phyloP scores from a whole-genome alignment of 345 rosid species.

The Camelina sativa region DNA sequence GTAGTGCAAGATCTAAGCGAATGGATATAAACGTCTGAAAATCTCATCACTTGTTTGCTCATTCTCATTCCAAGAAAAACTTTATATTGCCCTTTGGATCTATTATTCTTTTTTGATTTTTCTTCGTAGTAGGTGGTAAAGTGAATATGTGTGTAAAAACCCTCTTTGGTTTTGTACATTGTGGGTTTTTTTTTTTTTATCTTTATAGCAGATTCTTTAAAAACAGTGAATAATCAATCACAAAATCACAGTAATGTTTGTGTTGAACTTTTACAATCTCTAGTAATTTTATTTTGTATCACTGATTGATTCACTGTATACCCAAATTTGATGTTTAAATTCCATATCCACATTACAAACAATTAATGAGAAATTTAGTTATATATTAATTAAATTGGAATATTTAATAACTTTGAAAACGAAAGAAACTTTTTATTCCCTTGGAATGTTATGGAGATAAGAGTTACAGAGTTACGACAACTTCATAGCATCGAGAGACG shows the following conservation, averaged over 20 bases:
- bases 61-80: slow-evolving; percentile 23
- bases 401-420: slow-evolving; percentile 12
- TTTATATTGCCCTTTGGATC: slow-evolving; percentile 18
- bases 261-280: slow-evolving; percentile 3
- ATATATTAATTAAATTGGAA: background rate
- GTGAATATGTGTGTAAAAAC: slow-evolving; percentile 37
- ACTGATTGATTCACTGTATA: no score
- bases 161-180: slow-evolving; percentile 31
- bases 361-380: no score
- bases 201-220: slow-evolving; percentile 32
- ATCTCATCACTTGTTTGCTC: slow-evolving; percentile 1
- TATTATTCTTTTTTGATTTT: slow-evolving; percentile 31
- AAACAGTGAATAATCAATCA: background rate
- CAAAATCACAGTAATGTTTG: background rate
- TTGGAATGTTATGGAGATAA: slow-evolving; percentile 19
- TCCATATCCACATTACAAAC: background rate
- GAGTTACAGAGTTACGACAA: slow-evolving; percentile 18
- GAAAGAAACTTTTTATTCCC: background rate
- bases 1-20: slow-evolving; percentile 72
- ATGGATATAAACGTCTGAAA: slow-evolving; percentile 75
- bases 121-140: slow-evolving; percentile 31
- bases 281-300: background rate
- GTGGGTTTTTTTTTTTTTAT: slow-evolving; percentile 22
- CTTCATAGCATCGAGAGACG: slow-evolving; percentile 23
- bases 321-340: background rate